These are phyloP conservation scores for Colletotrichum endophyticum DNA, from an alignment of 2,329 filamentous ascomycete species.

Conservation along the genomic window DNA sequence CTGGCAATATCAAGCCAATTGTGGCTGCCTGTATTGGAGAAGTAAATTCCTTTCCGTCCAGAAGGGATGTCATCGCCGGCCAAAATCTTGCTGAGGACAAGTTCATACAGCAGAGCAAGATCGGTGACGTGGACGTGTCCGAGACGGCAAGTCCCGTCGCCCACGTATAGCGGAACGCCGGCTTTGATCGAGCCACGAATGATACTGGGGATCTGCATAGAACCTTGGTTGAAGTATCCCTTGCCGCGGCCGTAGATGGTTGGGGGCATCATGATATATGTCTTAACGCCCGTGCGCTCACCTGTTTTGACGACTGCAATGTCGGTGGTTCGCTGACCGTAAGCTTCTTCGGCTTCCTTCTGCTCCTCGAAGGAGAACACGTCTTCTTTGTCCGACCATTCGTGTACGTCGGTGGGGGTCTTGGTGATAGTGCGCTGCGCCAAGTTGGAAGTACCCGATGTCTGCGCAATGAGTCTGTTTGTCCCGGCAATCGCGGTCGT, in stretches of 20 bases:
- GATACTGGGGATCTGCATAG: conserved; percentile 42
- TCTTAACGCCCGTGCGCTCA: conserved; percentile 42
- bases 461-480: conserved; percentile 23
- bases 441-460: conserved; percentile 48
- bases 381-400: conserved; percentile 48
- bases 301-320: conserved; percentile 45
- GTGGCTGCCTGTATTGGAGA: conserved; percentile 42
- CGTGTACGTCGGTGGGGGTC: conserved; percentile 26
- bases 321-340: conserved; percentile 49
- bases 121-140: conserved; percentile 51
- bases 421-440: conserved; percentile 43
- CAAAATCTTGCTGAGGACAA: conserved; percentile 37
- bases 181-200: conserved; percentile 32
- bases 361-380: conserved; percentile 45
- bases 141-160: conserved; percentile 40
- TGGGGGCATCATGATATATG: conserved; percentile 49
- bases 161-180: conserved; percentile 29
- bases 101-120: conserved; percentile 43
- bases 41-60: conserved; percentile 45
- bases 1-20: conserved; percentile 43
- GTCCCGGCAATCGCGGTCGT: too few species aligned
- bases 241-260: conserved; percentile 51
- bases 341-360: conserved; percentile 39
- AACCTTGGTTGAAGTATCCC: conserved; percentile 43
- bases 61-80: conserved; percentile 33